A percentile compares a stretch with the other conserved stretches of the same genome.
phyloP scores from a whole-genome alignment of 176 grass and related monocot species.

The Hordeum vulgare region DNA sequence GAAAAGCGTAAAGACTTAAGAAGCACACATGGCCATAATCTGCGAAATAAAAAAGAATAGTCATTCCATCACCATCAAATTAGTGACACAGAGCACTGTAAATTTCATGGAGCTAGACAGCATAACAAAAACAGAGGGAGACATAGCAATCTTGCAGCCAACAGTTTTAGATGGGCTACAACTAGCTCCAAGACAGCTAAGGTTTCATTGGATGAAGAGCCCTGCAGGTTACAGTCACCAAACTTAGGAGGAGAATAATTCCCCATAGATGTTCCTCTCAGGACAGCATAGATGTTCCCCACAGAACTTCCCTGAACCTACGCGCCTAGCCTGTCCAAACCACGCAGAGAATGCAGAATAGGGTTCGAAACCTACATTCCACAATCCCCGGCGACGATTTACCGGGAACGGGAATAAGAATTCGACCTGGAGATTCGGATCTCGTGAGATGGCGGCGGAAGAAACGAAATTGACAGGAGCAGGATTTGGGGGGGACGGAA shows the following conservation, averaged over 20 bases:
- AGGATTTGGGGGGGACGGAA: background rate
- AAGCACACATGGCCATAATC: background rate
- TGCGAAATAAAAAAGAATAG: background rate
- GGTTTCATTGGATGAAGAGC: background rate
- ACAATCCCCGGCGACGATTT: background rate
- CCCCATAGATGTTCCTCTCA: background rate
- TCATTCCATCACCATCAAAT: background rate
- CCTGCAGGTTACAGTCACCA: background rate
- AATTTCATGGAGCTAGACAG: background rate
- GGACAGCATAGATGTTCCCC: background rate
- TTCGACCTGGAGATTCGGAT: background rate
- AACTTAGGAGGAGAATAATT: background rate
- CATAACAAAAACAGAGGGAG: background rate
- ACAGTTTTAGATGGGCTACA: background rate
- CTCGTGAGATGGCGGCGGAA: background rate
- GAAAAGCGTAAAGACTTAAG: background rate
- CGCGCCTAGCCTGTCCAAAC: background rate
- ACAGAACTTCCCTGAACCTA: background rate
- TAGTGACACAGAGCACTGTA: background rate
- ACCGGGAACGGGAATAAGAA: no score
- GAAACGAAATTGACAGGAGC: background rate
- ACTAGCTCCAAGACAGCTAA: background rate
- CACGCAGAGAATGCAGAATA: background rate
- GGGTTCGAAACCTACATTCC: conserved; percentile 2
- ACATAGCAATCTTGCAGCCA: background rate